These are phyloP conservation scores for Suillus brevipes DNA, from an alignment of 768 basidiomycete genomes.

Conservation along the genomic window DNA sequence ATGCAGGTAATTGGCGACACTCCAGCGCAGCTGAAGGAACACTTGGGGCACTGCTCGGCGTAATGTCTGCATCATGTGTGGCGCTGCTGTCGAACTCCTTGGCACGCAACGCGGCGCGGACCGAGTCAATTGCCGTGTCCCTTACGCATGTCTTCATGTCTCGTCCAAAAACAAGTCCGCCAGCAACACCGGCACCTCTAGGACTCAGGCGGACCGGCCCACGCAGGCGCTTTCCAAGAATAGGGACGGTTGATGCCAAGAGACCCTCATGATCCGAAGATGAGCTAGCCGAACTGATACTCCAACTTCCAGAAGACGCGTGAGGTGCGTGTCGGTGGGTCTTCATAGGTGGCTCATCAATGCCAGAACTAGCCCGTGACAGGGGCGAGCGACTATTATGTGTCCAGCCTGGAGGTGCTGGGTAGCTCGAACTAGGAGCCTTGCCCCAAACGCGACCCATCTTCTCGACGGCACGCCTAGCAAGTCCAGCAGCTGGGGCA, in stretches of 20 bases:
- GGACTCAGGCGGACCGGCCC: conserved; percentile 44
- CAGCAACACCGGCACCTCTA: conserved; percentile 35
- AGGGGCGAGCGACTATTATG: conserved; percentile 36
- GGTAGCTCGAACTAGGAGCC: conserved; percentile 42
- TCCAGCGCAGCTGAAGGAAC: conserved; percentile 39
- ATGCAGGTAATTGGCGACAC: conserved; percentile 61
- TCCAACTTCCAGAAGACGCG: conserved; percentile 59
- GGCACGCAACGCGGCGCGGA: conserved; percentile 10
- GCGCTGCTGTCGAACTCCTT: conserved; percentile 8
- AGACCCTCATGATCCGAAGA: conserved; percentile 51
- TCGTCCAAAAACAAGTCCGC: conserved; percentile 68
- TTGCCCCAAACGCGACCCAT: conserved; percentile 66
- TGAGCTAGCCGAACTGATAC: conserved; percentile 49
- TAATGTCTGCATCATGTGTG: neutral
- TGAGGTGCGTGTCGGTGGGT: conserved; percentile 52
- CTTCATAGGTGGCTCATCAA: conserved; percentile 27
- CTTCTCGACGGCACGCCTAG: conserved; percentile 76
- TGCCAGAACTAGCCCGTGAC: conserved; percentile 42
- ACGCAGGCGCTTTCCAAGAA: conserved; percentile 57
- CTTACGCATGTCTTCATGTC: conserved; percentile 54
- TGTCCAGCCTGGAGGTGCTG: conserved; percentile 44
- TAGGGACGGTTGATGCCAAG: conserved; percentile 43
- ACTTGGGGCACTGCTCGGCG: conserved; percentile 13
- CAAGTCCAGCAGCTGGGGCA: conserved; percentile 72
- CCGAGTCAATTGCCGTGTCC: conserved; percentile 52